phyloP scores from a whole-genome alignment of 306 rosid genomes.

The Calophaca sinica region DNA sequence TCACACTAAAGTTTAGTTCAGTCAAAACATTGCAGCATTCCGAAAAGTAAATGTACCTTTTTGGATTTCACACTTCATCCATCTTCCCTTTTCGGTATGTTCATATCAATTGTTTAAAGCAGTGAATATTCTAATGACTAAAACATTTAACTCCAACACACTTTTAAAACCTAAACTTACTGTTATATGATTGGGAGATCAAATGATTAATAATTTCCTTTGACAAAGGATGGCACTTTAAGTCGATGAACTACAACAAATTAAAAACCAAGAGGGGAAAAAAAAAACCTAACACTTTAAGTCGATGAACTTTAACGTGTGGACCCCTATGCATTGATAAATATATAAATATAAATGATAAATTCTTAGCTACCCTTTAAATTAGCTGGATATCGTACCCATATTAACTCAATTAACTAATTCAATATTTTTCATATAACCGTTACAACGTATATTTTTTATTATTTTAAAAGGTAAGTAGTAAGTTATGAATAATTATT shows the following conservation, averaged over 20 bases:
- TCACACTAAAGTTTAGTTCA: conserved; percentile 7
- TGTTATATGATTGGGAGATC: conserved; percentile 46
- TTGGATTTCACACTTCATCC: conserved; percentile 4
- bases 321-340: conserved; percentile 46
- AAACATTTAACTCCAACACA: not conserved
- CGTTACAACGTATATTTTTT: too few relatives aligned
- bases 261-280: conserved; percentile 15
- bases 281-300: conserved; percentile 19
- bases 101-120: not conserved
- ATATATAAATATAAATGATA: conserved; percentile 42
- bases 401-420: too few relatives aligned
- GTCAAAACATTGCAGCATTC: conserved; percentile 6
- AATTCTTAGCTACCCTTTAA: too few relatives aligned
- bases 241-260: conserved; percentile 37
- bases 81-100: not conserved
- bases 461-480: too few relatives aligned
- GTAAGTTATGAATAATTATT: too few relatives aligned
- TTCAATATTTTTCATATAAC: too few relatives aligned
- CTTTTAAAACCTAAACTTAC: not conserved
- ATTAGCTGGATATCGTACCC: too few relatives aligned
- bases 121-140: not conserved
- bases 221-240: conserved; percentile 43
- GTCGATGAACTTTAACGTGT: conserved; percentile 46
- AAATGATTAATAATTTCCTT: conserved; percentile 43
- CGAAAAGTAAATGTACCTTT: conserved; percentile 38